These are phyloP conservation scores for Taiozyma sp. DNA, from an alignment of 1,139 yeast species.

Conservation along the genomic window DNA sequence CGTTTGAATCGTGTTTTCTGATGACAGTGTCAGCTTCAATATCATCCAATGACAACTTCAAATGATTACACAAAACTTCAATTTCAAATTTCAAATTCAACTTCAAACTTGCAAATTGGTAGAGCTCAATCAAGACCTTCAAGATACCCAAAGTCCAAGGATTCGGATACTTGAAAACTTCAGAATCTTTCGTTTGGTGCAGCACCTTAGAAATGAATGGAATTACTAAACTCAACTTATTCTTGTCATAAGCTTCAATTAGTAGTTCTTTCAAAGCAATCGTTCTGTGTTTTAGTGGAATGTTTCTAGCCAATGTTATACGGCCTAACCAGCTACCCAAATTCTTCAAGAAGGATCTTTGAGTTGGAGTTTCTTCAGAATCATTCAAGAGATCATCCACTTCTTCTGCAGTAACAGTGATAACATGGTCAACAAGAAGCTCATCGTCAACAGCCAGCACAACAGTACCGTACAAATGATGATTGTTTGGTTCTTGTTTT, in stretches of 20 bases:
- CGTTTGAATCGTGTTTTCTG: slow-evolving; percentile 46
- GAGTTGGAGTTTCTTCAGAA: slow-evolving; percentile 57
- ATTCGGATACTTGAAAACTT: slow-evolving; percentile 77
- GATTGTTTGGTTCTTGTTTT: slow-evolving; percentile 90
- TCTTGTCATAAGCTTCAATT: slow-evolving; percentile 72
- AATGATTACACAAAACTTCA: slow-evolving; percentile 81
- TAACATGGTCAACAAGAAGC: slow-evolving; percentile 55
- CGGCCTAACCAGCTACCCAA: slow-evolving; percentile 91
- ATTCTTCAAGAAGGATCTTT: slow-evolving; percentile 74
- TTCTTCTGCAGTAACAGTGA: slow-evolving; percentile 56
- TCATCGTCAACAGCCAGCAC: slow-evolving; percentile 52
- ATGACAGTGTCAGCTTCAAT: slow-evolving; percentile 63
- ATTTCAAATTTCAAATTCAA: slow-evolving; percentile 88
- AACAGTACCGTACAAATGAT: slow-evolving; percentile 65
- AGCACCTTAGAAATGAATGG: slow-evolving; percentile 89
- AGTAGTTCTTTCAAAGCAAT: slow-evolving; percentile 75
- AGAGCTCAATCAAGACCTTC: slow-evolving; percentile 32
- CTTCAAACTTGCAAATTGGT: slow-evolving; percentile 60
- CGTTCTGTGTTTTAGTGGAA: slow-evolving; percentile 72
- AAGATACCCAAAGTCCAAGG: no score
- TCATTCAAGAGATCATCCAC: slow-evolving; percentile 52
- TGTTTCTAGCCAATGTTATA: slow-evolving; percentile 72
- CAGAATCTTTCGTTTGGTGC: slow-evolving; percentile 68
- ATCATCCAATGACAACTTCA: slow-evolving; percentile 54
- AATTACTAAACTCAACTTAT: slow-evolving; percentile 63